Base-by-base conservation (phyloP, 805 yeast genomes). In the Nakazawaea sp. region DNA sequence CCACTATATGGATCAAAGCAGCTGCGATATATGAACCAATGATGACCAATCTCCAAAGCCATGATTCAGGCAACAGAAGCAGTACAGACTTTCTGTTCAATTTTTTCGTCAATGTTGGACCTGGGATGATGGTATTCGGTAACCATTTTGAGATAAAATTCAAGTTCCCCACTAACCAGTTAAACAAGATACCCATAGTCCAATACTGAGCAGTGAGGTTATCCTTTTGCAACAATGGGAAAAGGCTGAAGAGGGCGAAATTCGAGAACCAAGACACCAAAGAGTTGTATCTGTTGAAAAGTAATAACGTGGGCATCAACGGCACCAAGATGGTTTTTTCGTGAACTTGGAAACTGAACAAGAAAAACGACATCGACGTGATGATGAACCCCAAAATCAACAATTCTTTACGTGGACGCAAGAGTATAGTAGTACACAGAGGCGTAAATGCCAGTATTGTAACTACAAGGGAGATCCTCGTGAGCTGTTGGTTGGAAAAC, bases 321-420 rank as follows among this genome's bases (percentile, higher is more conserved):
- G 98, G 97, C 2, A 92, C 72, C 41, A 92, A 61, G 12, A 92
- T 89, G 0, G 92, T 75, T 60, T 92, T 92, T 59, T 92, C 97
- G 55, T 92, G 98, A 4, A 92, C 97, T 56, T 90, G 97, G 65
- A 87, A 92, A 23, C 95, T 81, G 55, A 92, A 92, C 36, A 92
- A 64, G 56, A 70, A 92, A 53, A 92, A 92, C 0, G 94, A 81
- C 78, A 92, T 72, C 0, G 98, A 78, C 41, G 90, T 78, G 0
- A 86, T 78, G 1, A 88, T 75, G 35, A 92, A 70, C 1, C 89
- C 86, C 76, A 88, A 86, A 0, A 81, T 65, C 11, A 79, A 48
- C 7, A 79, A 50, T 20, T 61, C 56, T 43, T 73, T 74, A 33
- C 52, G 51, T 10, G 84, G 82, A 27, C 62, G 60, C n/a, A 71